These are phyloP conservation scores for Ophiostoma sp. DNA, from an alignment of 2,329 filamentous ascomycete species.

Conservation along the genomic window DNA sequence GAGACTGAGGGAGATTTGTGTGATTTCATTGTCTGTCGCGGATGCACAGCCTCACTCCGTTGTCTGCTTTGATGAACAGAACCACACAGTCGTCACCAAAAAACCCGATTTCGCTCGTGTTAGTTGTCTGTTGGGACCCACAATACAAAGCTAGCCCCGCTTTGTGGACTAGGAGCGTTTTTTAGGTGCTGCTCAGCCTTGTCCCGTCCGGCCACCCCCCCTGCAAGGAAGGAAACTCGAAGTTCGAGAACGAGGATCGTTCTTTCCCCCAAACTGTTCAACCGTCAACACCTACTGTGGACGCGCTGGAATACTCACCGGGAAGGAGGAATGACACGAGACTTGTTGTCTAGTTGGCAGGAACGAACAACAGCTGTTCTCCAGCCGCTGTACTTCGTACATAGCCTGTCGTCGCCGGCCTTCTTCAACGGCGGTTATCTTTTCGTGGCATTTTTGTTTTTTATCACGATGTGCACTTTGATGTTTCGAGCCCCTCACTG, in stretches of 20 bases:
- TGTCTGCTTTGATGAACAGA: constrained; percentile 11
- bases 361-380: not conserved
- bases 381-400: not conserved
- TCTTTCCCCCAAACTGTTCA: constrained; percentile 4
- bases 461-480: not conserved
- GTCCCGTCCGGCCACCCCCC: constrained; percentile 10
- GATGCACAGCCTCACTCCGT: constrained; percentile 18
- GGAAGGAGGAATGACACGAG: not conserved
- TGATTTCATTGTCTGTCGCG: constrained; percentile 6
- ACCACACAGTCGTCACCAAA: not conserved
- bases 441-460: not conserved
- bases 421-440: not conserved
- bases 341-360: not conserved
- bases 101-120: constrained; percentile 9
- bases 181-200: constrained; percentile 16
- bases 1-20: constrained; percentile 6
- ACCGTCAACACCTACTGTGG: not conserved
- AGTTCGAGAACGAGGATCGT: constrained; percentile 13
- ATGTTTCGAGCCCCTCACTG: not conserved
- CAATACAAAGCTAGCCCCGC: constrained; percentile 6
- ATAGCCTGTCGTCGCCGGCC: not conserved
- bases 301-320: not conserved
- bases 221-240: constrained; percentile 4
- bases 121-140: constrained; percentile 3
- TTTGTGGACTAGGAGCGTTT: constrained; percentile 11